Evolutionary conservation across 2,329 filamentous ascomycete species (phyloP), one percentile per base, ranked within the genome.

Genomic region (Cytospora schulzeri): DNA sequence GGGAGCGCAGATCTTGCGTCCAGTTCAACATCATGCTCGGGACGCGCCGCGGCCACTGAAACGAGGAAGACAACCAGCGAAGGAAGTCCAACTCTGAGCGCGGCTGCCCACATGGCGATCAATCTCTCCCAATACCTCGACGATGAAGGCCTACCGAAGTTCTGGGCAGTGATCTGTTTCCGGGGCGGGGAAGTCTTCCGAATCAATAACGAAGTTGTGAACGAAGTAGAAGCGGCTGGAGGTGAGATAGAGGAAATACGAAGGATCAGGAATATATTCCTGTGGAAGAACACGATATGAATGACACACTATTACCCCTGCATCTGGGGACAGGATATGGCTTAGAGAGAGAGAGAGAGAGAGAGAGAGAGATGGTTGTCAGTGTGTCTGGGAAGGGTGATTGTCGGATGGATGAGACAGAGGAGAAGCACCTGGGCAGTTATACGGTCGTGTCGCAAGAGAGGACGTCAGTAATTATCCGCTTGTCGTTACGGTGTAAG

Each of bases 381-480:
- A 14, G 12, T 6, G 11, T 48, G 45, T 14, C 52, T n/a, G 14
- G 26, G n/a, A n/a, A n/a, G n/a, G n/a, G n/a, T n/a, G n/a, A n/a
- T n/a, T 22, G 26, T n/a, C n/a, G 12, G 9, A 14, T 17, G 33
- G 11, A 17, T 45, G 19, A n/a, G 12, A 26, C n/a, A 14, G 15
- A 14, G 24, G 22, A n/a, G 26, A 56, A 41, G 19, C 38, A 41
- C 17, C 38, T n/a, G 3, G n/a, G 17, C 15, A 22, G n/a, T 56
- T 56, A 48, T 56, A 50, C 28, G 29, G 11, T 19, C 15, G 38
- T 62, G 52, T 48, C 15, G 38, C 52, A 50, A 56, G 33, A 22
- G 22, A n/a, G 11, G 17, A 33, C 14, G 41, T 9, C 15, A 50
- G n/a, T 15, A 26, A 29, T 14, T 45, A 14, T 28, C 38, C 17